Evolutionary conservation across 2,329 filamentous ascomycete genomes (phyloP), one percentile per base, ranked within the genome.

Genomic region (Leptosphaerulina australis): DNA sequence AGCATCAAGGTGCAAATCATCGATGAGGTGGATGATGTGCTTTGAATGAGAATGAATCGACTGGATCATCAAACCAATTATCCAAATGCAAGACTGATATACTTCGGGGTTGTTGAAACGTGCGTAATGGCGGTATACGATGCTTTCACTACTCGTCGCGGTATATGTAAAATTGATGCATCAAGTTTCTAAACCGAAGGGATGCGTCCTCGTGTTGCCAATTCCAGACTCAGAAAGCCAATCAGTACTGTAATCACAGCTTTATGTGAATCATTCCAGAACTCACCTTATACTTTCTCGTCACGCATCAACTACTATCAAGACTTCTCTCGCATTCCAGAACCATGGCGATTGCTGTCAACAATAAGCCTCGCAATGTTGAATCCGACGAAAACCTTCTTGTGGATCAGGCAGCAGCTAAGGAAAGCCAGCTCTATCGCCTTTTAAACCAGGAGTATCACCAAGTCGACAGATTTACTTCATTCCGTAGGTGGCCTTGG

Each of bases 1-100:
- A 82, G 78, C 53, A 84, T 86, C 58, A 86, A 86, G 64, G 79
- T 86, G 2, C 79, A 84, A 49, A 80, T 86, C 14, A 73, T 84
- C 5, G 83, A 86, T 25, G 64, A 74, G 3, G 52, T 56, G 6
- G 65, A 71, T 0, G 53, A 66, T 17, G 57, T 64, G 14, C 33
- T 69, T 4, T 69, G 50, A 41, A 21, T 10, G 18, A 17, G 4
- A 6, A 28, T 3, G 8, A 17, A 17, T 21, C 11, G 11, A 35
- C 8, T 9, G 17, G 7, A 14, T 4, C n/a, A 30, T 15, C 28
- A 14, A 8, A 15, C 5, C 28, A 8, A n/a, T 7, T 10, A 3
- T 29, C 10, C 22, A 25, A n/a, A 33, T 10, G 20, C 25, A 11
- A 15, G n/a, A 37, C 14, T 25, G 26, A 46, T 11, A n/a, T 40